phyloP scores from a whole-genome alignment of 1,284 basidiomycete genomes.

The Flammula alnicola region DNA sequence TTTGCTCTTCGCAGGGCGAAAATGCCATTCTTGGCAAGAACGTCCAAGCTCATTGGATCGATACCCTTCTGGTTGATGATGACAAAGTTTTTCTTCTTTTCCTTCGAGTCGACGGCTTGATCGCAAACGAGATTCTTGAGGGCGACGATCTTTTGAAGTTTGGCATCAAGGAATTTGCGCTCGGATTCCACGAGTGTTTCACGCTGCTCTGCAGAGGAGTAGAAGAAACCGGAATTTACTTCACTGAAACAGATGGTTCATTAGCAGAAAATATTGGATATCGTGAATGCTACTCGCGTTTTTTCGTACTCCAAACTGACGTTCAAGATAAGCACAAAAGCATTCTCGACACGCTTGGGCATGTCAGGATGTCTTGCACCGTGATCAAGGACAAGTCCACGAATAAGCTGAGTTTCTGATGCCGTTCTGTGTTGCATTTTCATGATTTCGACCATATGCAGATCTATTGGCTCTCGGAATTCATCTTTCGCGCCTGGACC shows the following conservation, averaged over 20 bases:
- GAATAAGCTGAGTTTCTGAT: conserved; percentile 96
- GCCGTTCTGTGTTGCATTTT: conserved; percentile 99
- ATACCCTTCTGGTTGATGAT: conserved; percentile 99
- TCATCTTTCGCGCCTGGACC: conserved; percentile 63
- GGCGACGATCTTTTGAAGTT: conserved; percentile 96
- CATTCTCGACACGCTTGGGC: conserved; percentile 98
- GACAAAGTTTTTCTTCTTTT: conserved; percentile 89
- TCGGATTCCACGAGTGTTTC: conserved; percentile 99
- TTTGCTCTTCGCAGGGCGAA: conserved; percentile 95
- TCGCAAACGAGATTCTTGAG: conserved; percentile 98
- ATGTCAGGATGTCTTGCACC: conserved; percentile 98
- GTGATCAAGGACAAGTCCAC: conserved; percentile 94
- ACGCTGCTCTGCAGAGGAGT: conserved; percentile 97
- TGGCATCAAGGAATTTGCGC: conserved; percentile 91
- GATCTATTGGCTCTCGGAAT: conserved; percentile 89
- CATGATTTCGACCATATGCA: conserved; percentile 99
- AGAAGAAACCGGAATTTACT: conserved; percentile 99
- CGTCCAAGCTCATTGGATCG: conserved; percentile 95
- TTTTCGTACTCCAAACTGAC: conserved; percentile 99
- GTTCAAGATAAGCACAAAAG: conserved; percentile 94
- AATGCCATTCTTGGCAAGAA: conserved; percentile 97
- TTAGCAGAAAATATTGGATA: conserved; percentile 17
- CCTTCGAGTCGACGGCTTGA: conserved; percentile 80
- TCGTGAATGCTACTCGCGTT: conserved; percentile 70
- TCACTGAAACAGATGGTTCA: conserved; percentile 61